Evolutionary conservation across 2,329 filamentous ascomycete genomes (phyloP).

Genomic region (Alternaria gaisen): DNA sequence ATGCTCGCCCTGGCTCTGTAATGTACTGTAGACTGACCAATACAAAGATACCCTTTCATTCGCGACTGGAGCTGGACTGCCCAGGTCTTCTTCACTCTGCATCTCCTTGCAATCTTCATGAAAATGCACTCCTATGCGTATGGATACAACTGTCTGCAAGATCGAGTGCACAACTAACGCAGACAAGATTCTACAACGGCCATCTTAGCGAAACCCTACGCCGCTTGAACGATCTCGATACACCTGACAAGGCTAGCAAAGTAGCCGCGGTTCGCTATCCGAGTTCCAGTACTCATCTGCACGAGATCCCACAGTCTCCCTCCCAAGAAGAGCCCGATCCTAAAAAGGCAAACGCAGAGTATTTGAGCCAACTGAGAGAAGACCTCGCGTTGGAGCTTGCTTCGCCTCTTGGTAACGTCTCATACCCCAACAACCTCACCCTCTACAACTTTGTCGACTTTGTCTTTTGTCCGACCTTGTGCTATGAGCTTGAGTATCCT

Average conservation of each 20-base stretch:
- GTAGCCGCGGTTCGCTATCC: conserved; percentile 80
- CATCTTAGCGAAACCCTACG: conserved; percentile 89
- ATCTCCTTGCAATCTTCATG: conserved; percentile 92
- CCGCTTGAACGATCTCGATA: conserved; percentile 80
- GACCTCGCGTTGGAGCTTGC: conserved; percentile 91
- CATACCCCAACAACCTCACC: conserved; percentile 89
- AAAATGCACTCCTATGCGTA: conserved; percentile 96
- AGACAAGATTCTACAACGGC: conserved; percentile 82
- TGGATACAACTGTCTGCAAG: conserved; percentile 1
- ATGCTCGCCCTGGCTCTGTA: conserved; percentile 29
- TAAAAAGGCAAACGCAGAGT: conserved; percentile 45
- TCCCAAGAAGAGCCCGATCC: conserved; percentile 55
- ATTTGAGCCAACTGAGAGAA: conserved; percentile 75
- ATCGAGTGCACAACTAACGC: not conserved
- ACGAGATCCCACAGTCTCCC: conserved; percentile 59
- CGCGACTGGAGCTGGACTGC: conserved; percentile 96
- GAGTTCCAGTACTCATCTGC: conserved; percentile 58
- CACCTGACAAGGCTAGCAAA: conserved; percentile 73
- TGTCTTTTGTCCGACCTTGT: conserved; percentile 90
- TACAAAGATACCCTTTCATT: conserved; percentile 74
- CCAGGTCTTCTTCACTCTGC: conserved; percentile 92
- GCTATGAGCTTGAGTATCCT: conserved; percentile 97
- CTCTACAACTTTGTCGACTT: conserved; percentile 85
- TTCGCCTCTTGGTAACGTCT: conserved; percentile 86
- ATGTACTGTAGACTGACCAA: conserved; percentile 13